Conservation (phyloP, 805 yeast species). For the Candida qinlingensis region DNA sequence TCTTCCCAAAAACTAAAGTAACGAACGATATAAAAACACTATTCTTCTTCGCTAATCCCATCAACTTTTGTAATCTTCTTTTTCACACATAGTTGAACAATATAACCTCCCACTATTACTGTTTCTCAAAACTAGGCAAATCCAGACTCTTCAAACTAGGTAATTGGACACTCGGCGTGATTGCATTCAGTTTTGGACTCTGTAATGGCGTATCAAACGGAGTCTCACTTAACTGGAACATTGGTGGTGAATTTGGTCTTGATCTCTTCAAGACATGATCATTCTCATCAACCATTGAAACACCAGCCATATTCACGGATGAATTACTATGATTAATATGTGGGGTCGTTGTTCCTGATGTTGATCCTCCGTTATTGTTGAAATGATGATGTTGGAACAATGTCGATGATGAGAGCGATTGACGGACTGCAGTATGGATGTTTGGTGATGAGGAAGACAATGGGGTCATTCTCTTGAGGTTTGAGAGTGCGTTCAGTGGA, state of each 20-base stretch:
- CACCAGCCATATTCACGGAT: background rate
- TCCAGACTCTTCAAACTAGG: conserved; percentile 26
- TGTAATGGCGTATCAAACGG: conserved; percentile 46
- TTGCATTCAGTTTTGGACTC: conserved; percentile 35
- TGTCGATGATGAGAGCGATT: conserved; percentile 24
- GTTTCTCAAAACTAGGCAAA: conserved; percentile 18
- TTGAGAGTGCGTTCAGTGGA: conserved; percentile 22
- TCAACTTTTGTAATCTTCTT: too few species aligned
- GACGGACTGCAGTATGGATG: conserved; percentile 12
- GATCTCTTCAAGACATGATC: conserved; percentile 34
- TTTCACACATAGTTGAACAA: too few species aligned
- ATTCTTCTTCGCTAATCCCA: too few species aligned
- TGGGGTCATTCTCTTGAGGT: conserved; percentile 37
- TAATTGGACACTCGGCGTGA: conserved; percentile 11
- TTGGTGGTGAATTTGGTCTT: conserved; percentile 42
- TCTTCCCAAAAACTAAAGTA: too few species aligned
- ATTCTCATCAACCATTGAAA: conserved; percentile 3
- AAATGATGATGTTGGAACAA: conserved; percentile 17
- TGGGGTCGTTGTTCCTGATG: background rate
- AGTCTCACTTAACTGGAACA: conserved; percentile 36
- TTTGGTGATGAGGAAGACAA: conserved; percentile 15
- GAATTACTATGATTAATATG: conserved; percentile 20
- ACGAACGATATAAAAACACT: too few species aligned
- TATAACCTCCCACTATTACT: background rate
- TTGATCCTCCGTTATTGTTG: conserved; percentile 12